phyloP scores from a whole-genome alignment of 164 flowering plant species.

The Liriodendron chinense region DNA sequence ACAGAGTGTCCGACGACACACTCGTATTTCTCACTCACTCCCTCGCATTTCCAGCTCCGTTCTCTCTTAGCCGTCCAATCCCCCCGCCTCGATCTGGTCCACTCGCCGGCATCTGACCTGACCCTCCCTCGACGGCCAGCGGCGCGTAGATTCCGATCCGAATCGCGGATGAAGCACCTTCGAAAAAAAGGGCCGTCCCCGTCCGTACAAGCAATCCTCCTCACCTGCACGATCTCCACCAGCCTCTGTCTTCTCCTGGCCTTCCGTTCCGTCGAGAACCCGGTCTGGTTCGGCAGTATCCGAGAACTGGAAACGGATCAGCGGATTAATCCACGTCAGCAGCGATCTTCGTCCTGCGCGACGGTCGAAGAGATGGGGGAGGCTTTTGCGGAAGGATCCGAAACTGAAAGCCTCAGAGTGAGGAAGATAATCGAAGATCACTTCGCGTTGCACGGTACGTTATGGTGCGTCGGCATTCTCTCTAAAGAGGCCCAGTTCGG shows the following conservation, averaged over 20 bases:
- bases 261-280: slow-evolving; percentile 24
- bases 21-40: too few species aligned
- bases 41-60: neutral
- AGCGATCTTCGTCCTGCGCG: slow-evolving; percentile 49
- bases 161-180: neutral
- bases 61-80: neutral
- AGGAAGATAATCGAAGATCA: slow-evolving; percentile 55
- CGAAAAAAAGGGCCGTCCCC: slow-evolving; percentile 32
- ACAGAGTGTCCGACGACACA: too few species aligned
- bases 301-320: neutral
- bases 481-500: neutral
- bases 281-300: neutral
- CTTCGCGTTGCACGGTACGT: slow-evolving; percentile 60
- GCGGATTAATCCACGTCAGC: neutral
- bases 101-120: neutral
- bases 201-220: slow-evolving; percentile 23
- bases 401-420: slow-evolving; percentile 55
- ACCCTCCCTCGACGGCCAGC: neutral
- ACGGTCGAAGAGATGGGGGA: slow-evolving; percentile 91
- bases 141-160: neutral
- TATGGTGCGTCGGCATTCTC: neutral
- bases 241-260: slow-evolving; percentile 35
- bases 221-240: slow-evolving; percentile 26
- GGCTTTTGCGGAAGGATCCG: slow-evolving; percentile 33
- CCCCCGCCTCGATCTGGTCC: neutral